Evolutionary conservation across 2,329 filamentous ascomycete species (phyloP).

Genomic region (Fusarium guadeloupense): DNA sequence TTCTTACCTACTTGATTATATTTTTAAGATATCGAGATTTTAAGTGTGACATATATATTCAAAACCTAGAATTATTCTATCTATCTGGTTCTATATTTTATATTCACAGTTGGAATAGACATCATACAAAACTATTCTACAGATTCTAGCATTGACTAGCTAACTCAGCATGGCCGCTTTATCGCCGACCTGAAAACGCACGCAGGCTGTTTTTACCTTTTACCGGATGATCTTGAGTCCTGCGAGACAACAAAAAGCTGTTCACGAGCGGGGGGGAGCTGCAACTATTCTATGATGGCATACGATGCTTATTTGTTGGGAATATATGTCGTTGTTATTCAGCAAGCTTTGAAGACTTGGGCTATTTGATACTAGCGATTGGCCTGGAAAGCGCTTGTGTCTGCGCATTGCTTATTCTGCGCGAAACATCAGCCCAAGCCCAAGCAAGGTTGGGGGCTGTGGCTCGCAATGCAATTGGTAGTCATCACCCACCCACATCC

Average conservation of each 20-base stretch:
- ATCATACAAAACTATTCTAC: too few relatives aligned
- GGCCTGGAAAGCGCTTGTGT: slow-evolving; percentile 24
- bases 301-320: too few relatives aligned
- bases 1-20: too few relatives aligned
- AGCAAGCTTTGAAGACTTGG: slow-evolving; percentile 6
- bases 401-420: slow-evolving; percentile 32
- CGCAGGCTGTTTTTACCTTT: too few relatives aligned
- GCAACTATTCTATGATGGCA: neutral
- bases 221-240: neutral
- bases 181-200: too few relatives aligned
- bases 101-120: too few relatives aligned
- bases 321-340: neutral
- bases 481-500: slow-evolving; percentile 33
- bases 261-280: neutral
- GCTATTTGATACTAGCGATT: neutral
- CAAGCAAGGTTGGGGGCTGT: slow-evolving; percentile 26
- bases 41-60: too few relatives aligned
- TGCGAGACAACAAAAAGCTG: slow-evolving; percentile 1
- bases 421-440: slow-evolving; percentile 14
- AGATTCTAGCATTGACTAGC: too few relatives aligned
- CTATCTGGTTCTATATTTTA: too few relatives aligned
- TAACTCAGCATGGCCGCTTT: too few relatives aligned
- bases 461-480: slow-evolving; percentile 40
- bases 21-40: too few relatives aligned
- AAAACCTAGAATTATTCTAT: too few relatives aligned